Percentiles rank a stretch among this genome's conserved stretches.
Evolutionary conservation across 1,139 yeast species (phyloP).

Genomic region (Candida neerlandica): DNA sequence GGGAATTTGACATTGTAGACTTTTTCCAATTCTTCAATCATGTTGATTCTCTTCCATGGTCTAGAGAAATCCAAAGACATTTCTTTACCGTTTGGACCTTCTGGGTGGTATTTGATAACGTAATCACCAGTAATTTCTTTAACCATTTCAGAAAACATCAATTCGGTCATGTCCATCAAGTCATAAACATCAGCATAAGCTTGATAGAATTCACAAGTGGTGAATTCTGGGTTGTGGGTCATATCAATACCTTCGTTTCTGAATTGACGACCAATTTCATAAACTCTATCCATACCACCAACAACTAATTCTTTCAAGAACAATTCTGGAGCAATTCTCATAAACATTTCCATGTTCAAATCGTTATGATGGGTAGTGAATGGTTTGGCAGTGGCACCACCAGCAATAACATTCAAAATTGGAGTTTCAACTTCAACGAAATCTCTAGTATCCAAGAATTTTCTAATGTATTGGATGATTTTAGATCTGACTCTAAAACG

Average conservation of each 20-base stretch:
- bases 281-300: conserved; percentile 98
- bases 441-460: conserved; percentile 80
- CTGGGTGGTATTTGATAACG: conserved; percentile 83
- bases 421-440: conserved; percentile 98
- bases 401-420: conserved; percentile 97
- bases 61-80: conserved; percentile 84
- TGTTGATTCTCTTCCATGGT: conserved; percentile 98
- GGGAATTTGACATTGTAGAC: conserved; percentile 88
- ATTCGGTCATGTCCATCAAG: conserved; percentile 95
- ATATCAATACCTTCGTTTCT: conserved; percentile 98
- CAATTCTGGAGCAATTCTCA: conserved; percentile 98
- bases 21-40: conserved; percentile 95
- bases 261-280: conserved; percentile 98
- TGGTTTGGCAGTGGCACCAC: conserved; percentile 99
- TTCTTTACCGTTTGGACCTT: conserved; percentile 78
- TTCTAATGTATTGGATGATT: conserved; percentile 86
- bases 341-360: conserved; percentile 90
- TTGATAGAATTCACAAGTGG: conserved; percentile 96
- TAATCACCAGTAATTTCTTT: conserved; percentile 91
- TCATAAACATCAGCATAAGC: conserved; percentile 94
- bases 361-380: conserved; percentile 97
- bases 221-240: conserved; percentile 98
- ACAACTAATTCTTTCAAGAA: conserved; percentile 95
- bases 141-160: conserved; percentile 95
- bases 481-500: conserved; percentile 86